phyloP scores from a whole-genome alignment of 352 stramenopile species.

The Pythium insidiosum region DNA sequence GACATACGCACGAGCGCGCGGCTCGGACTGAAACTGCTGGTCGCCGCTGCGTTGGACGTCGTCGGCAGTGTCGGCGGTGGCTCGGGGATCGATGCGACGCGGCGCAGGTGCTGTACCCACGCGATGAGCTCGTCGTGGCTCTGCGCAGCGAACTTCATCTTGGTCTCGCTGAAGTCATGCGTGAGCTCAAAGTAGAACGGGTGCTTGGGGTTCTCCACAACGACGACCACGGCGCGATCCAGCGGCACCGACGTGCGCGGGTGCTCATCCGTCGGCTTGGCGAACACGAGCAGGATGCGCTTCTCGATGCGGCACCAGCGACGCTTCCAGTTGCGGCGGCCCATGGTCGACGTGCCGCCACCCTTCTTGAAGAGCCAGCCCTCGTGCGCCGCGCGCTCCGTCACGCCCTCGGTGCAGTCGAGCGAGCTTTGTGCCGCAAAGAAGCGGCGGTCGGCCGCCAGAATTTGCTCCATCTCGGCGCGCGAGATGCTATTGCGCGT shows the following conservation, averaged over 20 bases:
- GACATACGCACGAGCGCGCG: slow-evolving; percentile 63
- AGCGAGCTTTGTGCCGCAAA: slow-evolving; percentile 53
- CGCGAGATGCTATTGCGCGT: slow-evolving; percentile 55
- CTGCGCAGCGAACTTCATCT: slow-evolving; percentile 66
- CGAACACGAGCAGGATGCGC: slow-evolving; percentile 69
- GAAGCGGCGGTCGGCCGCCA: slow-evolving; percentile 60
- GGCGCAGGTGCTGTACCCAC: slow-evolving; percentile 54
- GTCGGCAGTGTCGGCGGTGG: slow-evolving; percentile 21
- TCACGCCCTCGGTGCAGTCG: neutral
- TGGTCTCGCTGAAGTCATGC: slow-evolving; percentile 65
- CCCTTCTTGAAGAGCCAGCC: slow-evolving; percentile 82
- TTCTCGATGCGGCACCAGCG: slow-evolving; percentile 75
- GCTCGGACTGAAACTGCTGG: slow-evolving; percentile 27
- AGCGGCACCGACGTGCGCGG: slow-evolving; percentile 60
- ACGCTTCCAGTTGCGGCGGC: slow-evolving; percentile 63
- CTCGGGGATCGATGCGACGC: slow-evolving; percentile 33
- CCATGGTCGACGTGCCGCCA: slow-evolving; percentile 63
- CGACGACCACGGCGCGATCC: slow-evolving; percentile 48
- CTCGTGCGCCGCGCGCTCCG: slow-evolving; percentile 5
- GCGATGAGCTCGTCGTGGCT: slow-evolving; percentile 46
- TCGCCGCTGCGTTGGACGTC: slow-evolving; percentile 6
- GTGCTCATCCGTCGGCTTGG: slow-evolving; percentile 30
- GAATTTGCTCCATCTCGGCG: slow-evolving; percentile 64
- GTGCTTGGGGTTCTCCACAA: slow-evolving; percentile 60
- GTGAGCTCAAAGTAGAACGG: slow-evolving; percentile 77